Evolutionary conservation across 2,329 filamentous ascomycete species (phyloP), one percentile per base, ranked within the genome.

Genomic region (Dactylellina haptotyla): DNA sequence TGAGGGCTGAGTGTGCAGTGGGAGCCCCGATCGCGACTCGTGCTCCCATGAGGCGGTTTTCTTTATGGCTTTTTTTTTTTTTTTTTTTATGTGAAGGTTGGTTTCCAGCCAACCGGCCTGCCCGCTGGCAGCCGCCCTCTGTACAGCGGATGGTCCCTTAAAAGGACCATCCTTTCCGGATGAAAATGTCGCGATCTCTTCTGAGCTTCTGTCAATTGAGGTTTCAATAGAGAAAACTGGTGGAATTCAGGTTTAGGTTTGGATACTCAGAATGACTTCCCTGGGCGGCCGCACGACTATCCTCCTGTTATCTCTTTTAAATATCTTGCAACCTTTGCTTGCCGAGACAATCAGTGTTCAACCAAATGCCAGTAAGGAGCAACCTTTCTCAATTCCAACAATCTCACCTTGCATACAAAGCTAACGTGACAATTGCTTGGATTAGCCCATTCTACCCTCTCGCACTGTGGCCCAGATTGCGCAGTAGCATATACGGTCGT

Each of bases 401-500:
- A 45, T n/a, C 16, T n/a, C n/a, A n/a, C 16, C 41, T 16, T 16
- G 6, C n/a, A n/a, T n/a, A 5, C 16, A 6, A 20, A 45, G 5
- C 18, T 45, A 6, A 5, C 5, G 6, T 45, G 16, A 9, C 16
- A 20, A 51, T 20, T 26, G 14, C 10, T 25, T 43, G n/a, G 16
- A 6, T 48, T 51, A 73, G 67, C 61, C 12, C 53, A 18, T 6
- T 46, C 51, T 25, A 56, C 66, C 16, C 20, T 73, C 25, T 51
- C 54, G 23, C 46, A 61, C 26, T 73, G 69, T 30, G 69, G 61
- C 4, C 16, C 45, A 5, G 28, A 23, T 37, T 73, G 69, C 26
- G 54, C 23, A 5, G n/a, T 73, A 12, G 18, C 26, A 3, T 73
- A 73, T 23, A 73, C 59, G 4, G 46, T 73, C 12, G 54, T 61